A percentile compares a stretch with the other conserved stretches of the same genome.
These are phyloP conservation scores for Metschnikowia bowlesiae DNA, from an alignment of 805 yeast genomes.

Conservation along the genomic window DNA sequence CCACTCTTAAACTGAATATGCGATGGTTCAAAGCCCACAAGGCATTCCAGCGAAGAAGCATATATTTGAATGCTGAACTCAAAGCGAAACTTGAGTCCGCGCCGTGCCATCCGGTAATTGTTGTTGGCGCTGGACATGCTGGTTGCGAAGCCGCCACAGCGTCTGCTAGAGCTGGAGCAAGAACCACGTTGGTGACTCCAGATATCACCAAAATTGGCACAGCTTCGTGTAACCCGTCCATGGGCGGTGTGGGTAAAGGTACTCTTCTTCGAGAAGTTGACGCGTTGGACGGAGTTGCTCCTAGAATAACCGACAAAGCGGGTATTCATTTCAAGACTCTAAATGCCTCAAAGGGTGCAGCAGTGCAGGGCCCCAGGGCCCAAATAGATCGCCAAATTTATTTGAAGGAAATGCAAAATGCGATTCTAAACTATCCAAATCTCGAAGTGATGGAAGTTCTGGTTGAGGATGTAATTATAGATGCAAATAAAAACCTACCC, in stretches of 20 bases:
- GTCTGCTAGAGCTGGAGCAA: conserved; percentile 76
- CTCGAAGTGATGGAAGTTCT: conserved; percentile 63
- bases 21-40: background rate
- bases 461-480: conserved; percentile 81
- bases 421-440: conserved; percentile 50
- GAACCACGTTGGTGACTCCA: conserved; percentile 75
- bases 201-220: conserved; percentile 73
- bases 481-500: conserved; percentile 16
- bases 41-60: conserved; percentile 11
- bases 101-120: conserved; percentile 60
- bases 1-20: background rate
- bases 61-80: conserved; percentile 35
- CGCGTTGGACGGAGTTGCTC: conserved; percentile 91
- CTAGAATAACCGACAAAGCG: conserved; percentile 82
- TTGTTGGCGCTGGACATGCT: conserved; percentile 98
- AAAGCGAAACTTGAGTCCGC: conserved; percentile 23
- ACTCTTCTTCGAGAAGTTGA: conserved; percentile 88
- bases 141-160: conserved; percentile 98
- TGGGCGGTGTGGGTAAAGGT: conserved; percentile 99
- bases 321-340: conserved; percentile 89
- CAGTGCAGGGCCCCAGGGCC: conserved; percentile 98
- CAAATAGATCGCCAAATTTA: conserved; percentile 88
- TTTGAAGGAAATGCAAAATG: conserved; percentile 70
- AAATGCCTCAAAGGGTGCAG: conserved; percentile 86
- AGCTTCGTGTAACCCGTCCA: conserved; percentile 94